phyloP scores from a whole-genome alignment of 2,329 filamentous ascomycete genomes.

The Claviceps purpurea region DNA sequence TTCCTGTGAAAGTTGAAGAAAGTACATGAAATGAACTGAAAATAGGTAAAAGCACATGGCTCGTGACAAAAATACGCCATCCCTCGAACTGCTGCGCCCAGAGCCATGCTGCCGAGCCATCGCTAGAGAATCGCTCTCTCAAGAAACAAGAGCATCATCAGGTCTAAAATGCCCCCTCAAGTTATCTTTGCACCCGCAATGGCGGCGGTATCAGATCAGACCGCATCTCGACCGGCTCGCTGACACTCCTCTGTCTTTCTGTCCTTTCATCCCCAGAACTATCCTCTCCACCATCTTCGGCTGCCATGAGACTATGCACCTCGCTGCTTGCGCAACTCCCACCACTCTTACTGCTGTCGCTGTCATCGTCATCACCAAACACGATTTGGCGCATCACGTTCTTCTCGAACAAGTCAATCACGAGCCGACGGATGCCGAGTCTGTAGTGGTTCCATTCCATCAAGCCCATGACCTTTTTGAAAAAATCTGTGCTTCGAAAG shows the following conservation, averaged over 20 bases:
- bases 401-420: constrained; percentile 90
- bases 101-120: neutral
- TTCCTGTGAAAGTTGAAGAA: no score
- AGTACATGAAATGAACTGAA: no score
- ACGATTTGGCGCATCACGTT: constrained; percentile 74
- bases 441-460: constrained; percentile 85
- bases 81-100: neutral
- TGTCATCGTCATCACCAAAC: constrained; percentile 54
- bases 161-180: neutral
- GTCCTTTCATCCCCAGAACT: constrained; percentile 40
- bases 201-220: constrained; percentile 21
- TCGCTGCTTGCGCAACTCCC: constrained; percentile 5
- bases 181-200: constrained; percentile 18
- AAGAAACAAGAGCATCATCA: no score
- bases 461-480: constrained; percentile 72
- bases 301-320: constrained; percentile 16
- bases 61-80: neutral
- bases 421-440: constrained; percentile 73
- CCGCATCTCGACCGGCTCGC: constrained; percentile 25
- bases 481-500: constrained; percentile 65
- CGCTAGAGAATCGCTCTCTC: neutral
- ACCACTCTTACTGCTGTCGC: constrained; percentile 54
- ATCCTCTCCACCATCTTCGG: constrained; percentile 39
- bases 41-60: no score
- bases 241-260: constrained; percentile 43